These are phyloP conservation scores for Clonostachys solani DNA, from an alignment of 2,329 filamentous ascomycete species.

Conservation along the genomic window DNA sequence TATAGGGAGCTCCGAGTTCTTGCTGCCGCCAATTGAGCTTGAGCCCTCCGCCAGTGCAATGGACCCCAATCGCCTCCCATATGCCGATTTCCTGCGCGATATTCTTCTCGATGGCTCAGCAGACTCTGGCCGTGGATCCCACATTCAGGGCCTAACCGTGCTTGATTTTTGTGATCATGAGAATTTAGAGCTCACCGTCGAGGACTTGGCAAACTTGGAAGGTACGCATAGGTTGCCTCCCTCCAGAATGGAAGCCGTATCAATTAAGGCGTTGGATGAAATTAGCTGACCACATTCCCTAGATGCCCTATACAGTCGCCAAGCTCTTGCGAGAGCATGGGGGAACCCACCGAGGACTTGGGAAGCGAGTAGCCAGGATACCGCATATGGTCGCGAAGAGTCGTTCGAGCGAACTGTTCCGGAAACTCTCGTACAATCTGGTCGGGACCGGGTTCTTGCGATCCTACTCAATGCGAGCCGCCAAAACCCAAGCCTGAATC, in stretches of 20 bases:
- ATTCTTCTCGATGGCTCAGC: conserved; percentile 40
- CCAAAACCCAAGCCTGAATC: conserved; percentile 39
- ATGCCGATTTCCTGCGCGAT: conserved; percentile 46
- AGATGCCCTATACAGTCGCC: too few species aligned
- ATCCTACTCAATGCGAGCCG: conserved; percentile 58
- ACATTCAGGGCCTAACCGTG: conserved; percentile 32
- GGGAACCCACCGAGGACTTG: too few species aligned
- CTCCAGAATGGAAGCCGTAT: too few species aligned
- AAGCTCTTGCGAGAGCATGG: too few species aligned
- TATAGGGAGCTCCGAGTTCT: background rate
- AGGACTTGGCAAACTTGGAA: conserved; percentile 43
- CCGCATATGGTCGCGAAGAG: conserved; percentile 18
- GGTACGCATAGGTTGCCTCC: conserved; percentile 10
- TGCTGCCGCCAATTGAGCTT: conserved; percentile 5
- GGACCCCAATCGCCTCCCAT: conserved; percentile 31
- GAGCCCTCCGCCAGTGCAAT: conserved; percentile 9
- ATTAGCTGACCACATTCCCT: too few species aligned
- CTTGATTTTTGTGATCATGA: conserved; percentile 45
- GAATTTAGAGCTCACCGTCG: conserved; percentile 45
- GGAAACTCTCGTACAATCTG: conserved; percentile 38
- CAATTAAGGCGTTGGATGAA: too few species aligned
- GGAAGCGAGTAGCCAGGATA: conserved; percentile 23
- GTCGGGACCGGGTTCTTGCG: conserved; percentile 59
- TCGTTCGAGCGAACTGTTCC: conserved; percentile 31
- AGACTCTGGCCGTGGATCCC: conserved; percentile 23